Evolutionary conservation across 2,329 filamentous ascomycete genomes (phyloP).

Genomic region (Tricladium varicosporioides): DNA sequence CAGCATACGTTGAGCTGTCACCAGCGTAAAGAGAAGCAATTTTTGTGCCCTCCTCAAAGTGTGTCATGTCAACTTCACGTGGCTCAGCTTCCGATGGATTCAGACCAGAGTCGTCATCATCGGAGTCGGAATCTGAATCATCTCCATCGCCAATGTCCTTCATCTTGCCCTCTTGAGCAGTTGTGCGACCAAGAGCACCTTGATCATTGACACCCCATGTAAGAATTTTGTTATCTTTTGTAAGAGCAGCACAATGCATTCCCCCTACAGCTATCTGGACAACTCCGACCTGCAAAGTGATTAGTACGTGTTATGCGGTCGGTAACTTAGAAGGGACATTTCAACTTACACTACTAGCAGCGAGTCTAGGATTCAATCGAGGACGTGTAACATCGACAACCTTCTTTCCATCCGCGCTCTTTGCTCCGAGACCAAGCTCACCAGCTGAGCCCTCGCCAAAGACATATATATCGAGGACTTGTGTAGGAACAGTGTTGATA

Average conservation of each 20-base stretch:
- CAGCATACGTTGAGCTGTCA: slow-evolving; percentile 72
- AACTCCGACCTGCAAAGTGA: slow-evolving; percentile 50
- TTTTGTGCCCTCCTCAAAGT: slow-evolving; percentile 58
- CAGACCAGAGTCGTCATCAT: slow-evolving; percentile 50
- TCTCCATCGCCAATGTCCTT: slow-evolving; percentile 55
- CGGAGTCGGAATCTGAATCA: slow-evolving; percentile 37
- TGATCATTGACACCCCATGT: slow-evolving; percentile 90
- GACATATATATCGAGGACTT: slow-evolving; percentile 70
- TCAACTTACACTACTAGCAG: slow-evolving; percentile 38
- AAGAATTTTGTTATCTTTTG: slow-evolving; percentile 75
- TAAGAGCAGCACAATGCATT: slow-evolving; percentile 78
- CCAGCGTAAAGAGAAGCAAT: slow-evolving; percentile 68
- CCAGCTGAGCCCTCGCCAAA: slow-evolving; percentile 80
- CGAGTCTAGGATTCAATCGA: slow-evolving; percentile 62
- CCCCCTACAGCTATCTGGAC: slow-evolving; percentile 76
- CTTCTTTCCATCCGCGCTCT: slow-evolving; percentile 52
- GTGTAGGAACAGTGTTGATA: slow-evolving; percentile 63
- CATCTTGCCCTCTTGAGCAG: slow-evolving; percentile 62
- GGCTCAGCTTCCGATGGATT: slow-evolving; percentile 74
- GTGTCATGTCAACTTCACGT: slow-evolving; percentile 53
- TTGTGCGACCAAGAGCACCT: slow-evolving; percentile 75
- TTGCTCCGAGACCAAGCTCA: slow-evolving; percentile 76
- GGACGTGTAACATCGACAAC: slow-evolving; percentile 73
- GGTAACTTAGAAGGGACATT: too few species aligned
- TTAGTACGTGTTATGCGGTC: too few species aligned